These are phyloP conservation scores for Sicyos baderoa DNA, from an alignment of 306 rosid species.

Conservation along the genomic window DNA sequence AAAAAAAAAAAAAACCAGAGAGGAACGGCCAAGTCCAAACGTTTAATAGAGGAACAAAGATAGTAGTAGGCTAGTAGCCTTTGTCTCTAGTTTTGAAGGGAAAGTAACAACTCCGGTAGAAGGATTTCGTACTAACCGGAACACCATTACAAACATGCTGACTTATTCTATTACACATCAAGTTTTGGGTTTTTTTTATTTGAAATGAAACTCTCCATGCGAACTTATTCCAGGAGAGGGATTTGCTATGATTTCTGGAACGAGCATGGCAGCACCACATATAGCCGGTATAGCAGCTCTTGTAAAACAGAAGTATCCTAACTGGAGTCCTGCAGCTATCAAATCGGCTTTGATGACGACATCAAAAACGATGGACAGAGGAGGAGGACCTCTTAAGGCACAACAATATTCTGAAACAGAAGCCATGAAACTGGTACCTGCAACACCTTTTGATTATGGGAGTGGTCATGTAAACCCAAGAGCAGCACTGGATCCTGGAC, in stretches of 20 bases:
- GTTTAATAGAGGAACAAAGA: not conserved
- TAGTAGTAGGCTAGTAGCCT: not conserved
- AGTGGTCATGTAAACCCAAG: conserved; percentile 95
- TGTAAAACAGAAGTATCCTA: conserved; percentile 91
- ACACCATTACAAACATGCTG: not conserved
- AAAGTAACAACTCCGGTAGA: too few species aligned
- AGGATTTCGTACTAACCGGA: too few species aligned
- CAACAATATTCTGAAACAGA: conserved; percentile 85
- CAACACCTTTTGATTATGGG: conserved; percentile 93
- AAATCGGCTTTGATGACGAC: conserved; percentile 98
- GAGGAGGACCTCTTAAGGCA: conserved; percentile 84
- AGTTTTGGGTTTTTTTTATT: not conserved
- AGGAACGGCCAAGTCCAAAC: not conserved
- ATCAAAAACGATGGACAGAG: conserved; percentile 76
- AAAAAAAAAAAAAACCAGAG: not conserved
- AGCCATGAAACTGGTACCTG: conserved; percentile 58
- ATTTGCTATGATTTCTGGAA: conserved; percentile 98
- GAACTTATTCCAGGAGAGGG: conserved; percentile 57
- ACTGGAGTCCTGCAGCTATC: conserved; percentile 99
- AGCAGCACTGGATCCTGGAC: conserved; percentile 97
- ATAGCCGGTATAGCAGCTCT: conserved; percentile 99
- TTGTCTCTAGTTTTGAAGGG: not conserved
- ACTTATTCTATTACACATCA: not conserved
- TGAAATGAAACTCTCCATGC: conserved; percentile 10
- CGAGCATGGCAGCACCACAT: conserved; percentile 99